phyloP scores from a whole-genome alignment of 2,329 filamentous ascomycete genomes.

The Fusarium nurragi region DNA sequence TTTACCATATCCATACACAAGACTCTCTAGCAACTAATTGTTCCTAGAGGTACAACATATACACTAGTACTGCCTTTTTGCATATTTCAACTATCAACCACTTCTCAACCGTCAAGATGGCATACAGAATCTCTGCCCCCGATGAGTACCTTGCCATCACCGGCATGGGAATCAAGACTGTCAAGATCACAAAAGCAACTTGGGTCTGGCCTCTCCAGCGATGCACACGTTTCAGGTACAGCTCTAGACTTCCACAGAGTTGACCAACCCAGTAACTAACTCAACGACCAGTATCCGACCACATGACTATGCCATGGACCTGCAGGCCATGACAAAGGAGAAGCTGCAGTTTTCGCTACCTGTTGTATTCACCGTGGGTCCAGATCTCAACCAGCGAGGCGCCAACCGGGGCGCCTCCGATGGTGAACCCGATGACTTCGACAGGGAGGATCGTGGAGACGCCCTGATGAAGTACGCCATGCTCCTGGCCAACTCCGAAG shows the following conservation, averaged over 20 bases:
- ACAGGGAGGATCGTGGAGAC: constrained; percentile 64
- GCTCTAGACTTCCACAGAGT: too few relatives aligned
- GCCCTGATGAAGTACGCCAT: constrained; percentile 84
- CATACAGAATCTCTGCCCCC: constrained; percentile 75
- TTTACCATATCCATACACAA: background rate
- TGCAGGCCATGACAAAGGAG: constrained; percentile 90
- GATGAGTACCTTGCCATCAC: constrained; percentile 90
- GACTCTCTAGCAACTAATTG: constrained; percentile 5
- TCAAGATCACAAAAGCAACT: constrained; percentile 81
- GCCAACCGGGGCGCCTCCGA: constrained; percentile 45
- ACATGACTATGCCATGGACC: constrained; percentile 82
- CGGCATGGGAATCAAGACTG: constrained; percentile 76
- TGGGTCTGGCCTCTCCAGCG: constrained; percentile 78
- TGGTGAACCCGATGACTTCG: constrained; percentile 29
- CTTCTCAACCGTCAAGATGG: constrained; percentile 51
- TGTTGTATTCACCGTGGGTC: constrained; percentile 87
- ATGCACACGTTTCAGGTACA: constrained; percentile 60
- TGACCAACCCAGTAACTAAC: constrained; percentile 1
- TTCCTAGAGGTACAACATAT: constrained; percentile 12
- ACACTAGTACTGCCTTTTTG: background rate
- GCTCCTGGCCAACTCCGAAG: constrained; percentile 73
- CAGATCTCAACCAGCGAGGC: constrained; percentile 72
- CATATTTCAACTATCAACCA: background rate
- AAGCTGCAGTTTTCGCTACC: constrained; percentile 85
- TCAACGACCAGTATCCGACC: constrained; percentile 65